These are phyloP conservation scores for Leucocoprinus birnbaumii DNA, from an alignment of 768 basidiomycete genomes.

Conservation along the genomic window DNA sequence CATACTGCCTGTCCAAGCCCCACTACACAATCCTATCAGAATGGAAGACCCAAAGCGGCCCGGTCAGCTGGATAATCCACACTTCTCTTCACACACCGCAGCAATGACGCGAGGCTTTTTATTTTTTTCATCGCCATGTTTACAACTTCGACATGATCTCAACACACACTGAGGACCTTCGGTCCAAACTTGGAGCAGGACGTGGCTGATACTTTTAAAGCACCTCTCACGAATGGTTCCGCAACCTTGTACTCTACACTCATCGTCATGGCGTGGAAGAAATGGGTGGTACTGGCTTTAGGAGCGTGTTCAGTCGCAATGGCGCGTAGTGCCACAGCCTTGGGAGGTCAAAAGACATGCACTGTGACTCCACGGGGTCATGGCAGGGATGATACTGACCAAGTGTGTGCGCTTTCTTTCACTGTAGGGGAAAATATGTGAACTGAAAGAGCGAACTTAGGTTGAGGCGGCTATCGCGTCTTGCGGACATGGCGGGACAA, in stretches of 20 bases:
- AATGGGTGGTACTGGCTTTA: conserved; percentile 1
- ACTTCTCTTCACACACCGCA: too few relatives aligned
- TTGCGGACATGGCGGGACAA: conserved; percentile 47
- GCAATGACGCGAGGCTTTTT: too few relatives aligned
- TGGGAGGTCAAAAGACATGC: conserved; percentile 20
- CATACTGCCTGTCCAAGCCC: too few relatives aligned
- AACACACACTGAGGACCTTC: background rate
- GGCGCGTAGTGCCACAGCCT: conserved; percentile 1
- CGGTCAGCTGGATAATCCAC: too few relatives aligned
- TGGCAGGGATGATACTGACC: conserved; percentile 38
- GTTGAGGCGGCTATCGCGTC: conserved; percentile 44
- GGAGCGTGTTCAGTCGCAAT: conserved; percentile 7
- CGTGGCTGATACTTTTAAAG: background rate
- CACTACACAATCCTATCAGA: too few relatives aligned
- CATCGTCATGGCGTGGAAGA: background rate
- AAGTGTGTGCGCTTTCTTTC: conserved; percentile 20
- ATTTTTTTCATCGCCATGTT: background rate
- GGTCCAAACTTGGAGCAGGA: background rate
- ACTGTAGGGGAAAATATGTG: background rate
- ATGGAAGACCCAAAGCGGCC: too few relatives aligned
- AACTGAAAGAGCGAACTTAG: conserved; percentile 19
- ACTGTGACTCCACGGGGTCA: conserved; percentile 29
- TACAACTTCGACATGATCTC: background rate
- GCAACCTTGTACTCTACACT: background rate
- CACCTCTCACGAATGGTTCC: background rate